These are phyloP conservation scores for Saturnispora sanitii DNA, from an alignment of 805 yeast genomes.

Conservation along the genomic window DNA sequence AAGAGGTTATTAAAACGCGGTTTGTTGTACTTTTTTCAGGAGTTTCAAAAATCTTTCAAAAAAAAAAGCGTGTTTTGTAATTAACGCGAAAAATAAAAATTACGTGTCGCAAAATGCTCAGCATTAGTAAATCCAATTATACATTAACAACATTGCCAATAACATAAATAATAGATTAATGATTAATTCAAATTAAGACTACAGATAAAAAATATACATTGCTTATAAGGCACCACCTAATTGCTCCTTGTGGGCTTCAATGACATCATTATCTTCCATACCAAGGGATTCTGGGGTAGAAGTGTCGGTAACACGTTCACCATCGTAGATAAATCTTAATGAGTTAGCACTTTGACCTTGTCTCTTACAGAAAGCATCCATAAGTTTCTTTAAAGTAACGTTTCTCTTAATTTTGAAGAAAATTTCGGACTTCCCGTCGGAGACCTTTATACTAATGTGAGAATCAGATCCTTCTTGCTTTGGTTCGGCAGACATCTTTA, in stretches of 20 bases:
- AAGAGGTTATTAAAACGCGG: not conserved
- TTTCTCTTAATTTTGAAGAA: slow-evolving; percentile 90
- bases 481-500: slow-evolving; percentile 29
- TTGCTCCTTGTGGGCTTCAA: slow-evolving; percentile 96
- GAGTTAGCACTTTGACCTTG: slow-evolving; percentile 82
- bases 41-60: not conserved
- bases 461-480: slow-evolving; percentile 40
- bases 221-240: slow-evolving; percentile 43
- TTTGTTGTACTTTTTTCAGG: slow-evolving; percentile 1
- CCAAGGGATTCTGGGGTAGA: slow-evolving; percentile 91
- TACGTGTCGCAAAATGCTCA: not conserved
- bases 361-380: slow-evolving; percentile 97
- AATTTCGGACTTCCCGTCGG: slow-evolving; percentile 89
- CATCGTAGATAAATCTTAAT: slow-evolving; percentile 85
- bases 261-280: slow-evolving; percentile 90
- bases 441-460: slow-evolving; percentile 87
- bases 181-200: not conserved
- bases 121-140: no score
- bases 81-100: not conserved
- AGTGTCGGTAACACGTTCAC: slow-evolving; percentile 77
- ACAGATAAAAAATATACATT: not conserved
- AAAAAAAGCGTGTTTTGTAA: not conserved
- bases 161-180: no score
- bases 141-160: no score
- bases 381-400: slow-evolving; percentile 85